Evolutionary conservation across 805 yeast species (phyloP).

Genomic region (Candida silvicultrix): DNA sequence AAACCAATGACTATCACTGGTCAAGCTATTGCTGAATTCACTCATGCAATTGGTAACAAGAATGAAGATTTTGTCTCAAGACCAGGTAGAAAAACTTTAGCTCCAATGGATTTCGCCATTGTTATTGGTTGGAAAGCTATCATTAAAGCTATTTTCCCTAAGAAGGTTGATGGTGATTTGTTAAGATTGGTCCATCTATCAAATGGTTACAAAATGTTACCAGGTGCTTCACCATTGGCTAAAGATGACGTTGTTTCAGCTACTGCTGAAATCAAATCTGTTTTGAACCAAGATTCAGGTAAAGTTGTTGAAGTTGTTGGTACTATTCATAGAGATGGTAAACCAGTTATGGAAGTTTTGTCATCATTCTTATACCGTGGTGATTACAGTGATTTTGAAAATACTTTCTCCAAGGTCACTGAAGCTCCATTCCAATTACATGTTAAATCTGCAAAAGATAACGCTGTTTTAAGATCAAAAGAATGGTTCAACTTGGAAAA

Average conservation of each 20-base stretch:
- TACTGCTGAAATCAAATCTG: constrained; percentile 80
- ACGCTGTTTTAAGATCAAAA: constrained; percentile 88
- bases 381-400: constrained; percentile 75
- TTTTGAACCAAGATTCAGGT: constrained; percentile 86
- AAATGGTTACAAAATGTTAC: constrained; percentile 87
- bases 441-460: constrained; percentile 73
- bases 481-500: constrained; percentile 94
- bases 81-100: constrained; percentile 75
- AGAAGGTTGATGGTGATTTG: constrained; percentile 92
- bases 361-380: constrained; percentile 98
- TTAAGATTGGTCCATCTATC: constrained; percentile 91
- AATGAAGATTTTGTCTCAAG: constrained; percentile 94
- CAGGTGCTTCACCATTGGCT: constrained; percentile 86
- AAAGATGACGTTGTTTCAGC: constrained; percentile 83
- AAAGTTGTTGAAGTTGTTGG: constrained; percentile 96
- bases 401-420: constrained; percentile 82
- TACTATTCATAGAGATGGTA: constrained; percentile 66
- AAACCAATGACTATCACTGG: constrained; percentile 61
- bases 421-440: constrained; percentile 84
- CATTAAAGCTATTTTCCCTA: constrained; percentile 97
- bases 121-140: constrained; percentile 98
- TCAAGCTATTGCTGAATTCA: constrained; percentile 81
- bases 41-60: constrained; percentile 95
- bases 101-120: constrained; percentile 99
- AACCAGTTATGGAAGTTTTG: constrained; percentile 87